Evolutionary conservation across 805 yeast species (phyloP), one percentile per base, ranked within the genome.

Genomic region (Blastobotrys muscicola): DNA sequence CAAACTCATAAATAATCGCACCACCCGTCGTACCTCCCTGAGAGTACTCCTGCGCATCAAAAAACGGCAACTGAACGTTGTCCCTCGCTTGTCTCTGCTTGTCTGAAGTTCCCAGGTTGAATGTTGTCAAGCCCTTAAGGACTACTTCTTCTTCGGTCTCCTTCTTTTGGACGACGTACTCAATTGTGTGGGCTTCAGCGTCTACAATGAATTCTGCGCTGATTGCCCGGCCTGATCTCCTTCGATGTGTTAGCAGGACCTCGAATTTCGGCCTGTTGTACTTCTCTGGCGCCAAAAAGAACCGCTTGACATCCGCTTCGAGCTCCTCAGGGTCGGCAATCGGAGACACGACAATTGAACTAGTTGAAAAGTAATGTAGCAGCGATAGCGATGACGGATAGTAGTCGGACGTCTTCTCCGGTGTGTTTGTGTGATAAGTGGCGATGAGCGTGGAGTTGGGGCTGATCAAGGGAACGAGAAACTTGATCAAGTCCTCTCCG

Each of bases 1-100:
- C 97, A 59, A 80, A 92, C 58, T 92, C 92, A 58, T 90, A 90
- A 3, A 90, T 94, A 52, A 92, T 89, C 1, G 98, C 97, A 13
- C 97, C 96, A 43, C 95, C 95, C 40, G 75, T 66, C 30, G 77
- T 74, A 14, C 82, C 84, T 29, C 71, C 62, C 12, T 69, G 66
- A 30, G 65, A 68, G 9, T 59, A 50, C 45, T 75, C 70, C 56
- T 90, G 97, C 0, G 97, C 97, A 50, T 82, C 84, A 68, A 90
- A 66, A 60, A 70, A 90, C n/a, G 98, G 98, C 46, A 90, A 68
- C 39, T 83, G 94, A 2, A 92, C 96, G 48, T 82, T 79, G 20
- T 85, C 95, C 47, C 78, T 76, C 0, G 94, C 95, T 38, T 70
- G 57, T 49, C 74, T 79, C 58, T 92, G 97, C 53, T 76, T 81